Base-by-base conservation (phyloP, 2,329 filamentous ascomycete genomes). In the Colletotrichum euphorbiae region DNA sequence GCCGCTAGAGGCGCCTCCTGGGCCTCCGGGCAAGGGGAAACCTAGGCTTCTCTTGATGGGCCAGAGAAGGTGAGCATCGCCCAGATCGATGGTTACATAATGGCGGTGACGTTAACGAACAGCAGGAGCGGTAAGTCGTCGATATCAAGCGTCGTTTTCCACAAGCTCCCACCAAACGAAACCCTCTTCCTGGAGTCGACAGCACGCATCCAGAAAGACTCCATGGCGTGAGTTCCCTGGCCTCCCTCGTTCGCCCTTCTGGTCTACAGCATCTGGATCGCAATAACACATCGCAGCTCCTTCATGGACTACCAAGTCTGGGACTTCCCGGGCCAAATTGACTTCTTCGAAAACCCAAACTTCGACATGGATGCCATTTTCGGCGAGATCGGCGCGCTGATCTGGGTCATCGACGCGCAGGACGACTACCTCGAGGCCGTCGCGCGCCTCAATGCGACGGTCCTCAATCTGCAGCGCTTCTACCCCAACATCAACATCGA, bases 271-370 rank as follows among this genome's bases (percentile, higher is more conserved):
- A 33, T 17, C 15, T 17, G 31, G 19, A 15, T 55, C 43, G 63
- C 42, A 28, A 28, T 62, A 62, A 60, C 48, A 52, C 48, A 15
- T 11, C 36, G 17, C 67, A 98, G 94, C 73, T 98, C 96, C 3
- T 98, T 99, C 78, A 98, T 98, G 94, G 95, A 98, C 77, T 98
- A 98, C 73, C 95, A 98, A 80, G 93, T 98, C 54, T 98, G 94
- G 93, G 96, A 99, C 77, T 94, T 99, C 66, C 96, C 96, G 2
- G 94, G 95, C 24, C 94, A 98, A 80, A 89, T 98, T 71, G 93
- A 98, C 80, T 84, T 89, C 63, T 97, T 97, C 74, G 90, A 97
- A 69, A 93, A 96, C 75, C 90, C 93, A 4, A 91, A 89, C 54
- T 97, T 97, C 75, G 94, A 98, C 77, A 91, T 96, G 70, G 93